Evolutionary conservation across 441 rosid species (phyloP).

Genomic region (Codiaeum variegatum): DNA sequence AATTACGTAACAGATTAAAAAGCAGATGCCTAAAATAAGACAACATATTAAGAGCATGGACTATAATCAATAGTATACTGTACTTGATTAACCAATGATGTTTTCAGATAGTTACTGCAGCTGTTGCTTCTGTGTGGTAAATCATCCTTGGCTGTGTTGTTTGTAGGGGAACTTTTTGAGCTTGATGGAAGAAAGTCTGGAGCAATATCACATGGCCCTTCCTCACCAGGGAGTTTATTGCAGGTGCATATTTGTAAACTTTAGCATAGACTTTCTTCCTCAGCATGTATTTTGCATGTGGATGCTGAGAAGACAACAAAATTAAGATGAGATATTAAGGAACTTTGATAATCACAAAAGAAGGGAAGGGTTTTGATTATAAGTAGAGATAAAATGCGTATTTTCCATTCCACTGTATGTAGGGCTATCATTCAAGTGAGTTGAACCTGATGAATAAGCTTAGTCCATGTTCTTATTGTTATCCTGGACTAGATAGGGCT

Average conservation of each 20-base stretch:
- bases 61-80: too few species aligned
- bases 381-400: not conserved
- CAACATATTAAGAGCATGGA: too few species aligned
- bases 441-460: not conserved
- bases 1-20: too few species aligned
- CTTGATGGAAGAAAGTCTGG: slow-evolving; percentile 88
- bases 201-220: slow-evolving; percentile 68
- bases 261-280: not conserved
- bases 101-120: not conserved
- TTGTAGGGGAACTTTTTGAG: slow-evolving; percentile 72
- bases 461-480: not conserved
- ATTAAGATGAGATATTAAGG: not conserved
- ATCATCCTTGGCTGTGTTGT: slow-evolving; percentile 5
- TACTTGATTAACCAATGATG: slow-evolving; percentile 1
- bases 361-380: not conserved
- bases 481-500: not conserved
- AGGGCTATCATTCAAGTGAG: not conserved
- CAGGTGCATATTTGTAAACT: slow-evolving; percentile 41
- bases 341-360: not conserved
- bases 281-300: not conserved
- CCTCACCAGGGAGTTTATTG: slow-evolving; percentile 61
- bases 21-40: too few species aligned
- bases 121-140: slow-evolving; percentile 6
- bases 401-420: not conserved
- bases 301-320: not conserved